A percentile compares a stretch with the other conserved stretches of the same genome.
Evolutionary conservation across 2,329 filamentous ascomycete species (phyloP).

Genomic region (Colletotrichum sp.): DNA sequence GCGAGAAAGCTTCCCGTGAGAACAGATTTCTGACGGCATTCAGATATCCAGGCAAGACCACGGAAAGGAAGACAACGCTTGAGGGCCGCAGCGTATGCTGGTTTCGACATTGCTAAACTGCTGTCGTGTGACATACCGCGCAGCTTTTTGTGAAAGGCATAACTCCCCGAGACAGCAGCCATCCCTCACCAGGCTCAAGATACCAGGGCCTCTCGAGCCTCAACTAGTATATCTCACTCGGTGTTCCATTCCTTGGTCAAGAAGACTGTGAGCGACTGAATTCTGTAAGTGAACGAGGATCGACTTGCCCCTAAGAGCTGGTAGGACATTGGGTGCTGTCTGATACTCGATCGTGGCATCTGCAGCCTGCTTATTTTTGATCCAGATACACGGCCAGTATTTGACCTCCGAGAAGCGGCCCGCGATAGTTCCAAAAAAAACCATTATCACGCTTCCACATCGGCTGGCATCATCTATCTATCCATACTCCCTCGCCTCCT

Average conservation of each 20-base stretch:
- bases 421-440: background rate
- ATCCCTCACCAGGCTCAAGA: background rate
- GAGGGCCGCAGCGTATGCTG: background rate
- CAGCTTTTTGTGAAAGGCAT: too few relatives aligned
- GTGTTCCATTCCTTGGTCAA: background rate
- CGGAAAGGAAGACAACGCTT: background rate
- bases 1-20: background rate
- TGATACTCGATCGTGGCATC: background rate
- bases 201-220: background rate
- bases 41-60: background rate
- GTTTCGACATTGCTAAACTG: background rate
- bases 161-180: background rate
- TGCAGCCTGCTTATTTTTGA: background rate
- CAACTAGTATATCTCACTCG: background rate
- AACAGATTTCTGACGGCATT: background rate
- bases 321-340: background rate
- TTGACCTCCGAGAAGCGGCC: background rate
- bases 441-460: background rate
- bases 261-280: background rate
- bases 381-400: background rate
- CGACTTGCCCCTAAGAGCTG: background rate
- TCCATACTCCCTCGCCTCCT: background rate
- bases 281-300: background rate
- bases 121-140: background rate
- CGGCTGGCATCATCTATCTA: background rate